Evolutionary conservation across 805 yeast genomes (phyloP).

Genomic region (Scheffersomyces lignosus): DNA sequence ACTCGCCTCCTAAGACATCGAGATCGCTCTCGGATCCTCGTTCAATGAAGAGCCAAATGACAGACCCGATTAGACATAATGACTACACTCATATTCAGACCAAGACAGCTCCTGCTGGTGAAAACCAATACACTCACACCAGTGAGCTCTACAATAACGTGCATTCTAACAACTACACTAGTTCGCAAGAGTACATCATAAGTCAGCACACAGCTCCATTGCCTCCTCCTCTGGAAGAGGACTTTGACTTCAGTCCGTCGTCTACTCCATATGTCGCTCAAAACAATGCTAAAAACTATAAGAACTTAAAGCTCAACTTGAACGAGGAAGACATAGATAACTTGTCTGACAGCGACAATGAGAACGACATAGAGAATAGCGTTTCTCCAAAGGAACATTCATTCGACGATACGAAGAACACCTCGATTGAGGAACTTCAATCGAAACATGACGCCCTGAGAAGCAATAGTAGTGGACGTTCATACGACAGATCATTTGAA

Average conservation of each 20-base stretch:
- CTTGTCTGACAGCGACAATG: slow-evolving; percentile 8
- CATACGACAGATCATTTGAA: too few relatives aligned
- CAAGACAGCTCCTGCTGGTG: neutral
- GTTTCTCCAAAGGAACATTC: slow-evolving; percentile 5
- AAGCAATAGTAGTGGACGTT: slow-evolving; percentile 1
- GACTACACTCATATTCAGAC: too few relatives aligned
- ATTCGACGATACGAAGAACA: slow-evolving; percentile 6
- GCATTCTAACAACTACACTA: neutral
- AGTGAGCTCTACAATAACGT: neutral
- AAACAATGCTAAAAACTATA: slow-evolving; percentile 17
- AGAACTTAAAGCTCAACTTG: slow-evolving; percentile 19
- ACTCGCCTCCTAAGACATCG: neutral
- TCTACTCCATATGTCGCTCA: slow-evolving; percentile 1
- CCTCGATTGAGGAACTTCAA: slow-evolving; percentile 5
- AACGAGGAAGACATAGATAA: slow-evolving; percentile 1
- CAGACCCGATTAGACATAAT: too few relatives aligned
- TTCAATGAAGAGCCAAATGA: too few relatives aligned
- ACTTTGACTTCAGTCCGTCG: slow-evolving; percentile 16
- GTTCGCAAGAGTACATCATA: neutral
- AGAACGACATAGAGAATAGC: slow-evolving; percentile 1
- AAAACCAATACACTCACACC: neutral
- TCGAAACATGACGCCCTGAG: slow-evolving; percentile 3
- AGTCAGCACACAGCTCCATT: neutral
- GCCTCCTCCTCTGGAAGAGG: slow-evolving; percentile 5
- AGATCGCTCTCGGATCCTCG: too few relatives aligned